Percentiles rank a stretch among this genome's conserved stretches.
These are phyloP conservation scores for Penicillium simplicissimum DNA, from an alignment of 495 filamentous ascomycete genomes.

Conservation along the genomic window DNA sequence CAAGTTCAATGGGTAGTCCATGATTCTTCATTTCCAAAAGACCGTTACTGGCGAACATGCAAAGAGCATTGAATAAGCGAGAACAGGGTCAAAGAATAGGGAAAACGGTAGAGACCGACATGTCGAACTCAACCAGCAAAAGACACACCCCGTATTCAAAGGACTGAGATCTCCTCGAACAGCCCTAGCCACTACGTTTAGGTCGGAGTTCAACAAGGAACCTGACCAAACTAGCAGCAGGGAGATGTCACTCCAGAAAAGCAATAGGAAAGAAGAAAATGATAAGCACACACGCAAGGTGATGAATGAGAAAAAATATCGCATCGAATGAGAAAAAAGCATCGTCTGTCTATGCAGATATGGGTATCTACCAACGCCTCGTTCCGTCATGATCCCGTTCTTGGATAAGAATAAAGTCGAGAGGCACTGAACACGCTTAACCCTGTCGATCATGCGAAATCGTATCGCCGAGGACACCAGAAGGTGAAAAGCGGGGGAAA, in stretches of 20 bases:
- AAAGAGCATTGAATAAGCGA: constrained; percentile 8
- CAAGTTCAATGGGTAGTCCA: constrained; percentile 3
- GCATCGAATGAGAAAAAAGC: constrained; percentile 30
- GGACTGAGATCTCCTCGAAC: constrained; percentile 21
- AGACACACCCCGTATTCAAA: constrained; percentile 17
- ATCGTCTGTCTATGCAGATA: constrained; percentile 43
- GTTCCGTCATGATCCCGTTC: constrained; percentile 49
- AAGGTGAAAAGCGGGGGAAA: constrained; percentile 4
- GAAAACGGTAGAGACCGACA: constrained; percentile 30
- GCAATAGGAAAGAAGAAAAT: constrained; percentile 28
- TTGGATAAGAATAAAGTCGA: constrained; percentile 31
- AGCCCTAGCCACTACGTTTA: background rate
- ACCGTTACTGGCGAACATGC: constrained; percentile 3
- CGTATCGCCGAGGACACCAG: constrained; percentile 20
- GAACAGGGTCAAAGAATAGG: constrained; percentile 15
- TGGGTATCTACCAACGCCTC: constrained; percentile 56
- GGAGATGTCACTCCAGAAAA: constrained; percentile 19
- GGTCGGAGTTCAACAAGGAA: background rate
- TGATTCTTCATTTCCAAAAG: constrained; percentile 17
- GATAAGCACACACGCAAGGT: constrained; percentile 34
- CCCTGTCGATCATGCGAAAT: constrained; percentile 26
- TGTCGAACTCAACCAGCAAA: constrained; percentile 11
- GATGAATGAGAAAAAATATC: constrained; percentile 17
- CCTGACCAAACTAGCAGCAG: constrained; percentile 8
- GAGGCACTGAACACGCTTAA: constrained; percentile 24